phyloP scores from a whole-genome alignment of 2,329 filamentous ascomycete genomes.

The Magnaporthiopsis rhizophila region DNA sequence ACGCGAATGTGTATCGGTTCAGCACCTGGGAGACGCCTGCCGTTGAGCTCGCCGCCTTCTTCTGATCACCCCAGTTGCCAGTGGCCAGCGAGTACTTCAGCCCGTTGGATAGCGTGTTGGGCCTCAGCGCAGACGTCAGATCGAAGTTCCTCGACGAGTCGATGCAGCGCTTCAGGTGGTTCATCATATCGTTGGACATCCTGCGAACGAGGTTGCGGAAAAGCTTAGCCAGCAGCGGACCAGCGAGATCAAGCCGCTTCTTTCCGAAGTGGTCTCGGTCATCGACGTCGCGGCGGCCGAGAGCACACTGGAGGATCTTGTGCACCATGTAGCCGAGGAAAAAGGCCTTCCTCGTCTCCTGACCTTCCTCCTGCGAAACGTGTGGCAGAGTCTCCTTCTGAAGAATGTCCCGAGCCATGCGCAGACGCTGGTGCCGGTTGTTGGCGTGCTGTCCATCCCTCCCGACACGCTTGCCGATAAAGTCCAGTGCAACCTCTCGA shows the following conservation, averaged over 20 bases:
- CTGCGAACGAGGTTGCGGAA: constrained; percentile 89
- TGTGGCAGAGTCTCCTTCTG: constrained; percentile 96
- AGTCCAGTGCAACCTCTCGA: constrained; percentile 86
- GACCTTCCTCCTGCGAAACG: constrained; percentile 90
- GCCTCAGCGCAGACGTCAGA: constrained; percentile 82
- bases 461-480: constrained; percentile 80
- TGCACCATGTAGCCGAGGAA: constrained; percentile 99
- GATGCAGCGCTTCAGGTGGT: constrained; percentile 86
- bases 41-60: constrained; percentile 91
- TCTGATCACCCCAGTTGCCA: constrained; percentile 99
- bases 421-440: constrained; percentile 78
- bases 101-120: constrained; percentile 83
- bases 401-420: constrained; percentile 87
- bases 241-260: constrained; percentile 92
- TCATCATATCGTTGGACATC: constrained; percentile 83
- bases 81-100: constrained; percentile 95
- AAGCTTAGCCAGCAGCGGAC: constrained; percentile 88
- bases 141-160: constrained; percentile 87
- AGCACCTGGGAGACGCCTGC: constrained; percentile 97
- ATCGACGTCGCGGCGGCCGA: constrained; percentile 88
- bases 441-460: constrained; percentile 56
- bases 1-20: constrained; percentile 95
- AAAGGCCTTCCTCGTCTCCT: constrained; percentile 92
- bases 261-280: constrained; percentile 99
- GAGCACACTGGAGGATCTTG: constrained; percentile 83